A percentile compares a stretch with the other conserved stretches of the same genome.
These are phyloP conservation scores for Wickerhamiella pararugosa DNA, from an alignment of 1,139 yeast species.

Conservation along the genomic window DNA sequence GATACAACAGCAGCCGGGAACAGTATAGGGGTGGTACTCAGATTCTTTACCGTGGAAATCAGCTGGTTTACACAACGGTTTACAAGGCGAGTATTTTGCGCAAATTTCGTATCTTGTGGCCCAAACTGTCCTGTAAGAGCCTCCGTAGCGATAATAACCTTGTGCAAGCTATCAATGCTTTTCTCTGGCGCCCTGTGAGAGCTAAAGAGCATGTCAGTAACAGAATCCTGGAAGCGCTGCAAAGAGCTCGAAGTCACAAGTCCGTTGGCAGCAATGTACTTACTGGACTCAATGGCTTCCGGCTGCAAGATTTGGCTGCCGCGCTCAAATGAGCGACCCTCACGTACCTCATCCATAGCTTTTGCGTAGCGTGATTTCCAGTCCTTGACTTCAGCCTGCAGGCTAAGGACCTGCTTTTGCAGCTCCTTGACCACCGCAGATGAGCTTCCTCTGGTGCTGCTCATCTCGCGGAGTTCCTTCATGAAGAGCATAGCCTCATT, in stretches of 20 bases:
- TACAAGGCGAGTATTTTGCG: constrained; percentile 27
- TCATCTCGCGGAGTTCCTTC: constrained; percentile 27
- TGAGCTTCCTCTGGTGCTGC: constrained; percentile 11
- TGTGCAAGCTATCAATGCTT: constrained; percentile 21
- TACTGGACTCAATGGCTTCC: neutral
- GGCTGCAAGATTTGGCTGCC: constrained; percentile 1
- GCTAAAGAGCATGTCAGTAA: constrained; percentile 11
- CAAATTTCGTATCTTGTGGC: constrained; percentile 23
- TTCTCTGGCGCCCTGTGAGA: constrained; percentile 8
- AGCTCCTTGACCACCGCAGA: neutral
- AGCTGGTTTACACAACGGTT: constrained; percentile 64
- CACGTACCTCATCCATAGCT: constrained; percentile 20
- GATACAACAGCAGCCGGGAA: constrained; percentile 63
- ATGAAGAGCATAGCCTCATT: constrained; percentile 28
- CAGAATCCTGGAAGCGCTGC: constrained; percentile 7
- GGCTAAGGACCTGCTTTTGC: constrained; percentile 17
- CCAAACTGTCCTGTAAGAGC: constrained; percentile 25
- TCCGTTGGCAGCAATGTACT: constrained; percentile 1
- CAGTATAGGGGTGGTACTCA: constrained; percentile 43
- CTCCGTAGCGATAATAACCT: constrained; percentile 25
- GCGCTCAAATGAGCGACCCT: constrained; percentile 1
- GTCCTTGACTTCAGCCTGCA: constrained; percentile 24
- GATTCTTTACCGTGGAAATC: constrained; percentile 68
- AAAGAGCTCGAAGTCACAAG: constrained; percentile 3
- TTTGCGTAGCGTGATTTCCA: constrained; percentile 26